Base-by-base conservation (phyloP, 768 basidiomycete species). In the Hypholoma sublateritium region DNA sequence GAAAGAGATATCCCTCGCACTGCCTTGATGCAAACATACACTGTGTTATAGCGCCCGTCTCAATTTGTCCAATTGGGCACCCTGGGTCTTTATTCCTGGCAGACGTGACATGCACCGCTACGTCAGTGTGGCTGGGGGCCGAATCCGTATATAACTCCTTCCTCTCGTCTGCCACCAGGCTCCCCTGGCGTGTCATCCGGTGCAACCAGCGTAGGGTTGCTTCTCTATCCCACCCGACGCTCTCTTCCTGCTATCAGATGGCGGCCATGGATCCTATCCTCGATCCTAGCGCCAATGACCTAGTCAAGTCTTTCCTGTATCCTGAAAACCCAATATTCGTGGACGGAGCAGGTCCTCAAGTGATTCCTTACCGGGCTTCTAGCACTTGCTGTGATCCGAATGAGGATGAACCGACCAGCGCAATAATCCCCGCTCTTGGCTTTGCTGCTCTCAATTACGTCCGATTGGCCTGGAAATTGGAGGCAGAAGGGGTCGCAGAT, bases 401-500 rank as follows among this genome's bases (percentile, higher is more conserved):
- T n/a, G 49, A 45, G n/a, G 39, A 22, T n/a, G 32, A 47, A 17
- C 42, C 44, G 21, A 17, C 53, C 14, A 57, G 55, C 36, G 54
- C 47, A 37, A 59, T 35, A 21, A 41, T 50, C 11, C 43, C 55
- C 19, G 51, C 53, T 43, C 60, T 54, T 41, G 50, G 58, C 12
- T 47, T 57, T 5, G 46, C 49, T 11, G 60, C 62, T 12, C 50
- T 67, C 17, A 62, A 59, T 45, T 67, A 56, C 46, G 53, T 57
- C 22, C 45, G 57, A 37, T 13, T 59, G 44, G 57, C 54, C 13
- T 60, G 57, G 45, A 50, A 46, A 34, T 36, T 57, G 51, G 58
- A 57, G 34, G 50, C 48, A 17, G 61, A 57, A 12, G 58, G 55
- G 16, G 24, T 50, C 13, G 42, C 39, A 35, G 53, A 53, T 25